Evolutionary conservation across 2,329 filamentous ascomycete species (phyloP).

Genomic region (Tolypocladium ovalisporum): DNA sequence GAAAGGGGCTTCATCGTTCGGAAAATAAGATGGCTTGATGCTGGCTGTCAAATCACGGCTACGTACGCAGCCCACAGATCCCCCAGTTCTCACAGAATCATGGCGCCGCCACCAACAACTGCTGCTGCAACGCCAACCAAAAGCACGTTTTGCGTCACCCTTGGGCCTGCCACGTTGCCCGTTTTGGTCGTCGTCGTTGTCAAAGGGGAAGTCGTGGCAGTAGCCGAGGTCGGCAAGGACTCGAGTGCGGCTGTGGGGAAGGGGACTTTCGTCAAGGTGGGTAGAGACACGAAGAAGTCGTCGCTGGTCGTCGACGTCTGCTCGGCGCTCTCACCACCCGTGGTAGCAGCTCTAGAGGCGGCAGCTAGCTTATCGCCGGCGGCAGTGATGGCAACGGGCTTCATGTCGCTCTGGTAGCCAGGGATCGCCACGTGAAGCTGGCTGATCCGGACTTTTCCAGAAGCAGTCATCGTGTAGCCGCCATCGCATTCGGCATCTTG

Average conservation of each 20-base stretch:
- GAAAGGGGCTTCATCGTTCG: no score
- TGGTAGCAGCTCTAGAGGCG: neutral
- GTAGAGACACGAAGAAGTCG: neutral
- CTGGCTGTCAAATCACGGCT: no score
- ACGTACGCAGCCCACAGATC: no score
- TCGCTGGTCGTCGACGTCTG: neutral
- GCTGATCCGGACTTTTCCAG: neutral
- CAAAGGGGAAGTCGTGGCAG: neutral
- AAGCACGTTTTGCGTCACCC: neutral
- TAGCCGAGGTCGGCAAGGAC: neutral
- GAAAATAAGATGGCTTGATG: no score
- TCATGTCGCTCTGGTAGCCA: neutral
- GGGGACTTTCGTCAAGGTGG: neutral
- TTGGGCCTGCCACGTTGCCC: neutral
- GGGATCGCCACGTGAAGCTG: neutral
- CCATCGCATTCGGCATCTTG: neutral
- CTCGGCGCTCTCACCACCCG: neutral
- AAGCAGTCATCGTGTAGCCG: neutral
- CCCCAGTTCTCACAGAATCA: neutral
- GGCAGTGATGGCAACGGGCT: neutral
- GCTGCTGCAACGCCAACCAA: neutral
- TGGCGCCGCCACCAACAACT: neutral
- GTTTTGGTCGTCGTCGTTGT: neutral
- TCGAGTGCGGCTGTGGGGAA: neutral
- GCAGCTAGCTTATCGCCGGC: neutral